Base-by-base conservation (phyloP, 2,329 filamentous ascomycete genomes). In the Rutstroemia sp. region DNA sequence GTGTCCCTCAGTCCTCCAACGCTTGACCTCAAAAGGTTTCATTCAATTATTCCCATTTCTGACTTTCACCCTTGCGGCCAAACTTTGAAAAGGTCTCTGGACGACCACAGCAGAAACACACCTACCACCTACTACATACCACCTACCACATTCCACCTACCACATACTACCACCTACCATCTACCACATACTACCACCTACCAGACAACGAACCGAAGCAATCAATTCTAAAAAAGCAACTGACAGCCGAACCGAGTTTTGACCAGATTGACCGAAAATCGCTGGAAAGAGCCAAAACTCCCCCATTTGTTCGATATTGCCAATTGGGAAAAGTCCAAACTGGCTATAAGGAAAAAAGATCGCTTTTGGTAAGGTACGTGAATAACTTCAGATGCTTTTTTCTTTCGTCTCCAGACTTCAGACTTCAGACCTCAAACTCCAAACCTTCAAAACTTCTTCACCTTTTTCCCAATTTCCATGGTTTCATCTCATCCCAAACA, bases 21-120 rank as follows among this genome's bases (percentile, higher is more conserved):
- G 39, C 50, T 52, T 52, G 50, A 37, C 50, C 50, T 37, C 50
- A 37, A 52, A 37, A 45, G 50, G 50, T 37, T 37, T 34, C 49
- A 34, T 19, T 51, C 30, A 25, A 21, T 23, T n/a, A 23, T 14
- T 37, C 38, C 25, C 25, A 27, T 27, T 27, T 27, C 25, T 27
- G 25, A 6, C 25, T 27, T 23, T 23, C 23, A 23, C 5, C 23
- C 23, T 5, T 23, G 23, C 23, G 23, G 23, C 23, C 23, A 23
- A 23, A 23, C 23, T 23, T 23, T 23, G 23, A 23, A 23, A 23
- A 23, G 23, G 23, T 23, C 23, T 23, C 23, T 2, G 23, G 23
- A 23, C 23, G 23, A 23, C 23, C 23, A 23, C 23, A 23, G 23
- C 25, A 27, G 7, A 7, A 27, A 42, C 39, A 16, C 8, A n/a